Evolutionary conservation across 177 flowering plant genomes (phyloP).

Genomic region (Tripterygium wilfordii): DNA sequence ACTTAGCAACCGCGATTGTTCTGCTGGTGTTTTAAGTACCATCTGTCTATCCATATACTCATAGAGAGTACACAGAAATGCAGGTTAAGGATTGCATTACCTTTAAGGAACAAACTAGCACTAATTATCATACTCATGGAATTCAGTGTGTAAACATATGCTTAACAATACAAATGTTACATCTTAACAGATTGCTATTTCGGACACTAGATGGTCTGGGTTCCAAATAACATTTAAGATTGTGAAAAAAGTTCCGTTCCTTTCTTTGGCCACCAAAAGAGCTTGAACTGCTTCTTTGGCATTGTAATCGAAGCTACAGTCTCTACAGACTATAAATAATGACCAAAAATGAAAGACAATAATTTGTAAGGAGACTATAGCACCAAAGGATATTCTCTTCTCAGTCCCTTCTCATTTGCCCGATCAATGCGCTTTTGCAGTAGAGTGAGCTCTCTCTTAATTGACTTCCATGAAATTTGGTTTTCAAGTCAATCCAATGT

Average conservation of each 20-base stretch:
- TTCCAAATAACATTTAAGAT: too few species aligned
- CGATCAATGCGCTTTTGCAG: slow-evolving; percentile 47
- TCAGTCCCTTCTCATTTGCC: slow-evolving; percentile 87
- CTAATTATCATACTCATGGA: background rate
- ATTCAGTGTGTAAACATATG: background rate
- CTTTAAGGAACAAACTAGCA: background rate
- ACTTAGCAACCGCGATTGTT: slow-evolving; percentile 31
- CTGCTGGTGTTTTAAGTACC: slow-evolving; percentile 40
- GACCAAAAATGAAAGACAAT: background rate
- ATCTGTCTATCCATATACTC: slow-evolving; percentile 36
- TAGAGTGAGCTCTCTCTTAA: slow-evolving; percentile 37
- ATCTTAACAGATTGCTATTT: too few species aligned
- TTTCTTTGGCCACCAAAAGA: too few species aligned
- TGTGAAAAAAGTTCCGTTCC: too few species aligned
- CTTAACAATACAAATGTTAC: background rate
- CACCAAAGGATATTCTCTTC: slow-evolving; percentile 82
- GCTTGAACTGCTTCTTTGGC: too few species aligned
- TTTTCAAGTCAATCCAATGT: background rate
- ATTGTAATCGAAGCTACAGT: too few species aligned
- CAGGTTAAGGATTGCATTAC: slow-evolving; percentile 29
- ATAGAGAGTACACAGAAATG: slow-evolving; percentile 22
- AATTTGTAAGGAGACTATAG: background rate
- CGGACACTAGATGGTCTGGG: too few species aligned
- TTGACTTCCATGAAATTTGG: slow-evolving; percentile 51
- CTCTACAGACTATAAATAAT: background rate